These are phyloP conservation scores for Pseudoturritis turrita DNA, from an alignment of 345 rosid species.

Conservation along the genomic window DNA sequence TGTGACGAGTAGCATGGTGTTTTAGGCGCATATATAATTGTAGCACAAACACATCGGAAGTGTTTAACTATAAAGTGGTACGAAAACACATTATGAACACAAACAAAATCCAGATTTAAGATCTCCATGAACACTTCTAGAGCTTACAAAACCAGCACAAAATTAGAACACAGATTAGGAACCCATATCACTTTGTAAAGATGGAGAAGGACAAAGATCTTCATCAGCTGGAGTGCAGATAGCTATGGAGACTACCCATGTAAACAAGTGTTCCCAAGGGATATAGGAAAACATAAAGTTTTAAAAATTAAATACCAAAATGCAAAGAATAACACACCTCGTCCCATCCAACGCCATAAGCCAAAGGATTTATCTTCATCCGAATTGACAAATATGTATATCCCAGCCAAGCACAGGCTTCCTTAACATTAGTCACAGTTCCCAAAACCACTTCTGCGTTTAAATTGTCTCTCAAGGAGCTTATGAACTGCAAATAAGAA, in stretches of 20 bases:
- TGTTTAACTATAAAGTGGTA: not conserved
- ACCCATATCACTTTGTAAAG: not conserved
- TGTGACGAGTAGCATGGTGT: constrained; percentile 32
- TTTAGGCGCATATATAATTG: constrained; percentile 1
- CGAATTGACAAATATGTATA: constrained; percentile 94
- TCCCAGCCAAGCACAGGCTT: constrained; percentile 99
- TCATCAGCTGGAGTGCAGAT: not conserved
- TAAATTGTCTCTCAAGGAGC: constrained; percentile 87
- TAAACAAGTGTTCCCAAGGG: not conserved
- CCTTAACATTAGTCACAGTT: constrained; percentile 96
- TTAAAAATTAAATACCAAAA: not conserved
- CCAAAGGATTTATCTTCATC: constrained; percentile 94
- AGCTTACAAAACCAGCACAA: constrained; percentile 8
- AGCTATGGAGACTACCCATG: not conserved
- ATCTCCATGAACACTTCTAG: constrained; percentile 17
- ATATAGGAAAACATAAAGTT: not conserved
- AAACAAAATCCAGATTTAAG: not conserved
- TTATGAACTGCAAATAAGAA: constrained; percentile 67
- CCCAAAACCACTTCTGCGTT: constrained; percentile 99
- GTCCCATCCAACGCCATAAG: constrained; percentile 98
- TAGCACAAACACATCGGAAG: not conserved
- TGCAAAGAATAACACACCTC: constrained; percentile 52
- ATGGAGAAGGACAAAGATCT: not conserved
- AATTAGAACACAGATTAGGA: not conserved
- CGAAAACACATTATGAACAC: not conserved